A percentile compares a stretch with the other conserved stretches of the same genome.
Evolutionary conservation across 2,329 filamentous ascomycete species (phyloP).

Genomic region (Pleurostoma richardsiae): DNA sequence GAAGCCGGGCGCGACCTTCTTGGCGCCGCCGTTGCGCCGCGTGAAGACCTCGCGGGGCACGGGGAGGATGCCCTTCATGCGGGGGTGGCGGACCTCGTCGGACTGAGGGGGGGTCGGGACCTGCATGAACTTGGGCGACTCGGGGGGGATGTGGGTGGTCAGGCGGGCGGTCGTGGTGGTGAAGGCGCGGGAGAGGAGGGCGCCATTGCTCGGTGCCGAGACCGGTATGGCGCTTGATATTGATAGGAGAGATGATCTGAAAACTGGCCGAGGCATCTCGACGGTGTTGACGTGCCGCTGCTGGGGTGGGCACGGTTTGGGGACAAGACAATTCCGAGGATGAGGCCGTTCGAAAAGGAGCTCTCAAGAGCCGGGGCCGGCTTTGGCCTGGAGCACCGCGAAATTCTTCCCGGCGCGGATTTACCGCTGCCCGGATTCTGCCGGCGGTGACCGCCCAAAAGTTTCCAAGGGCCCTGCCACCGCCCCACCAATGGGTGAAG

Average conservation of each 20-base stretch:
- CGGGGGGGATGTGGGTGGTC: constrained; percentile 61
- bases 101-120: constrained; percentile 74
- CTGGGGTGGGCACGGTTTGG: background rate
- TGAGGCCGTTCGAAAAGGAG: no score
- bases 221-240: constrained; percentile 7
- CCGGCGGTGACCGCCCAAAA: no score
- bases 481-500: no score
- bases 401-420: no score
- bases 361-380: no score
- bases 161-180: constrained; percentile 20
- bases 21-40: constrained; percentile 39
- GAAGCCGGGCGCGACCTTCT: constrained; percentile 60
- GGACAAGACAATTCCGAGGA: no score
- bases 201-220: constrained; percentile 1
- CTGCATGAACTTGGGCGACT: constrained; percentile 84
- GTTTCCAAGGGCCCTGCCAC: no score
- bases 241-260: constrained; percentile 15
- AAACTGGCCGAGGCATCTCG: constrained; percentile 18
- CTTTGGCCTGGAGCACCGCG: no score
- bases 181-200: constrained; percentile 8
- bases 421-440: no score
- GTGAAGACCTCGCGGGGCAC: constrained; percentile 78
- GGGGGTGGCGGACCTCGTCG: constrained; percentile 37
- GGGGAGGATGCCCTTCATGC: constrained; percentile 74
- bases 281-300: background rate